Evolutionary conservation across 306 rosid species (phyloP).

Genomic region (Dicorynia guianensis): DNA sequence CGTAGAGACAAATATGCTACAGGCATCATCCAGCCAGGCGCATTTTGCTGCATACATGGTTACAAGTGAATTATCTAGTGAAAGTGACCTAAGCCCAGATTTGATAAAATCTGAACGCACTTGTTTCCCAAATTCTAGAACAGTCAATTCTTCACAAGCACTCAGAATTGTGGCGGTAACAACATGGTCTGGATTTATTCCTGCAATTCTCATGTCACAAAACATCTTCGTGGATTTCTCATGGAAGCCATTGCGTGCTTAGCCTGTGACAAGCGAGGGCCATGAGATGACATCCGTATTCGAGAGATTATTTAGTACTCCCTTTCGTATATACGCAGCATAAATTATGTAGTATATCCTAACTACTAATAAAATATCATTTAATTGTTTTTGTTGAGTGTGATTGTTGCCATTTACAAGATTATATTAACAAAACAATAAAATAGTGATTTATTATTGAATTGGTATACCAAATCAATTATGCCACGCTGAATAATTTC

Average conservation of each 20-base stretch:
- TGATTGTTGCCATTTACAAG: no score
- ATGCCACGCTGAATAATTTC: no score
- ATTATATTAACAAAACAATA: no score
- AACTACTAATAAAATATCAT: no score
- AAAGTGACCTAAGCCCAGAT: slow-evolving; percentile 63
- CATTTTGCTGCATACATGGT: slow-evolving; percentile 82
- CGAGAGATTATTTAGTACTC: no score
- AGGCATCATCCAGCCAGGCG: slow-evolving; percentile 86
- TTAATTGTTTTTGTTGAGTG: no score
- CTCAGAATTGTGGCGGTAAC: slow-evolving; percentile 77
- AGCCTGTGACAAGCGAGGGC: slow-evolving; percentile 91
- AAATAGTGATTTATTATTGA: no score
- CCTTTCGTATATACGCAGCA: no score
- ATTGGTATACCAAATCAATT: no score
- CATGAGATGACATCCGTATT: slow-evolving; percentile 91
- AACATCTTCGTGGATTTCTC: slow-evolving; percentile 69
- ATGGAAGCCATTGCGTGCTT: slow-evolving; percentile 68
- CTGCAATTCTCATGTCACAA: slow-evolving; percentile 72
- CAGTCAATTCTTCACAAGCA: slow-evolving; percentile 79
- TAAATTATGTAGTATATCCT: no score
- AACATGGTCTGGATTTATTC: slow-evolving; percentile 71
- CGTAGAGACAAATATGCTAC: slow-evolving; percentile 67
- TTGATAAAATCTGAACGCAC: slow-evolving; percentile 73
- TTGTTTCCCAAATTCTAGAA: slow-evolving; percentile 81
- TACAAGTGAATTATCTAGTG: slow-evolving; percentile 83